A percentile compares a stretch with the other conserved stretches of the same genome.
These are phyloP conservation scores for Lactifluus subvellereus DNA, from an alignment of 768 basidiomycete genomes.

Conservation along the genomic window DNA sequence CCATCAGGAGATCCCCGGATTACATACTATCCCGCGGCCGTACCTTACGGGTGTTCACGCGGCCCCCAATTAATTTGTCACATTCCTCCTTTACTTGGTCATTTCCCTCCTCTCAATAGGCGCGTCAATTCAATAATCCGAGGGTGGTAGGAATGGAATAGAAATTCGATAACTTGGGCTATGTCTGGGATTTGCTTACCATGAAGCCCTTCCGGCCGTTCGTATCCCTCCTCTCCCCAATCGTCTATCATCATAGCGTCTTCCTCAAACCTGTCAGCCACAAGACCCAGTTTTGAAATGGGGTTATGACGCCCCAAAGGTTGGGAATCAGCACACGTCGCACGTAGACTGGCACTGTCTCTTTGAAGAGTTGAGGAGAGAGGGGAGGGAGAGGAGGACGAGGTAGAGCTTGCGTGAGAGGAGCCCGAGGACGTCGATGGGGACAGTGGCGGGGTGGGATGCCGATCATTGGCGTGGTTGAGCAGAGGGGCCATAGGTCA, in stretches of 20 bases:
- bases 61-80: not conserved
- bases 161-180: not conserved
- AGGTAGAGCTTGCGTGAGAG: constrained; percentile 11
- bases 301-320: not conserved
- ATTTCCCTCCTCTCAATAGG: not conserved
- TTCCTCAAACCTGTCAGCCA: constrained; percentile 12
- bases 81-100: not conserved
- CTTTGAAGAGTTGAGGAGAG: constrained; percentile 6
- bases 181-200: constrained; percentile 13
- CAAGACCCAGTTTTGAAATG: not conserved
- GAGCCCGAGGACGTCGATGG: constrained; percentile 17
- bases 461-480: not conserved
- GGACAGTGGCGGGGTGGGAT: constrained; percentile 20
- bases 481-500: constrained; percentile 15
- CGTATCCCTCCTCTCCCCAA: constrained; percentile 13
- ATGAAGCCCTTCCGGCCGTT: not conserved
- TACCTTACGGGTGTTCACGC: not conserved
- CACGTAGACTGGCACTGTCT: not conserved
- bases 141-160: not conserved
- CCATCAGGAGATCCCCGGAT: constrained; percentile 18
- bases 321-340: not conserved
- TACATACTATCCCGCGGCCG: constrained; percentile 14
- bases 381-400: constrained; percentile 12
- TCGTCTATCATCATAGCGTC: constrained; percentile 21
- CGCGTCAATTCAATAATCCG: not conserved